These are phyloP conservation scores for Pittosporum tobira DNA, from an alignment of 129 eudicot species.

Conservation along the genomic window DNA sequence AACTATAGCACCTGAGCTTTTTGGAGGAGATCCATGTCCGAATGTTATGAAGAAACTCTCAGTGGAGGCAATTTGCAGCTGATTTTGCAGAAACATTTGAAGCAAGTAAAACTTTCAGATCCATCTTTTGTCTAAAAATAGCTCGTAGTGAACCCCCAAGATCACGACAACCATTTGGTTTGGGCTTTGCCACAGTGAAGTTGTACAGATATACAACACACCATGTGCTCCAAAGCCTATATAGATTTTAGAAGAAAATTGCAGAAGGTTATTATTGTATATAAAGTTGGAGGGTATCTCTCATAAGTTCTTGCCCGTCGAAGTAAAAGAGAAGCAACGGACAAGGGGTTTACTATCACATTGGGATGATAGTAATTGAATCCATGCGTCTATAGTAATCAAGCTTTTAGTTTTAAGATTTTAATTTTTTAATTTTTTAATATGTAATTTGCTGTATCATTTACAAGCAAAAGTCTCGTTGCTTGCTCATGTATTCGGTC, in stretches of 20 bases:
- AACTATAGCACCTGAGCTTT: constrained; percentile 68
- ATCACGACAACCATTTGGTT: constrained; percentile 16
- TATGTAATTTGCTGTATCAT: neutral
- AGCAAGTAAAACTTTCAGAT: constrained; percentile 10
- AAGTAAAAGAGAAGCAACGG: constrained; percentile 10
- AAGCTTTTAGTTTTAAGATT: constrained; percentile 25
- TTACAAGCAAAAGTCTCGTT: constrained; percentile 12
- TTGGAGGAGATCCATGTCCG: constrained; percentile 98
- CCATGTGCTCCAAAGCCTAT: constrained; percentile 34
- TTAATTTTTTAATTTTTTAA: neutral
- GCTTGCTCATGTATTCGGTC: neutral
- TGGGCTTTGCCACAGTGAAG: constrained; percentile 51
- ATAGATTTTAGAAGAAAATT: constrained; percentile 20
- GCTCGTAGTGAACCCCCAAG: constrained; percentile 2
- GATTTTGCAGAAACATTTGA: constrained; percentile 13
- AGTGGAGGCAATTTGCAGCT: constrained; percentile 93
- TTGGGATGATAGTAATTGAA: constrained; percentile 36
- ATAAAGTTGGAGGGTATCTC: constrained; percentile 15
- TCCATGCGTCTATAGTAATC: constrained; percentile 34
- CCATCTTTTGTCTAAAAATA: neutral
- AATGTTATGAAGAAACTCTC: constrained; percentile 88
- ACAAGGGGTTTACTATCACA: constrained; percentile 24
- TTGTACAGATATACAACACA: constrained; percentile 81
- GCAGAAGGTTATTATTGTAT: constrained; percentile 24
- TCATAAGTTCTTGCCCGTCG: neutral